These are phyloP conservation scores for Pseudoturritis turrita DNA, from an alignment of 345 rosid genomes.

Conservation along the genomic window DNA sequence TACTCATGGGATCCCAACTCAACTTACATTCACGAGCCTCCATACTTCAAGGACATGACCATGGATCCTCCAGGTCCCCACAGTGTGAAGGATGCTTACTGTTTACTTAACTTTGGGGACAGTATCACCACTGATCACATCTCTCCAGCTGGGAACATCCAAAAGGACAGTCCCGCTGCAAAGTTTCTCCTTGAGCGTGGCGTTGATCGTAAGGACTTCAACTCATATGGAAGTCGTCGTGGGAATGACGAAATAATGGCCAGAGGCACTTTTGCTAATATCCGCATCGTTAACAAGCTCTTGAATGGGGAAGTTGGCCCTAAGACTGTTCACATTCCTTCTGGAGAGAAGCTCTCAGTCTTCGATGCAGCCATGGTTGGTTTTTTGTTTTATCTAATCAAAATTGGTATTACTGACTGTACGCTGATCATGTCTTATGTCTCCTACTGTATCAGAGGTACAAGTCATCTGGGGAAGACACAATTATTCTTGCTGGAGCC, in stretches of 20 bases:
- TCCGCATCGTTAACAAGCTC: constrained; percentile 95
- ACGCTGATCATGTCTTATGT: background rate
- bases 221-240: constrained; percentile 98
- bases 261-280: constrained; percentile 97
- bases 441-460: constrained; percentile 54
- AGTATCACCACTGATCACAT: constrained; percentile 94
- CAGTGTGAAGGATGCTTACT: constrained; percentile 80
- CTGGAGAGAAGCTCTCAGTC: constrained; percentile 91
- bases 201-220: constrained; percentile 72
- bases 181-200: constrained; percentile 62
- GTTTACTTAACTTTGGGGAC: constrained; percentile 82
- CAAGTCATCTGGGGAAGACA: constrained; percentile 68
- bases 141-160: constrained; percentile 94
- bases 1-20: constrained; percentile 84
- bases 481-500: constrained; percentile 92
- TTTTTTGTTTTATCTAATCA: background rate
- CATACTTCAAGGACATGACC: constrained; percentile 84
- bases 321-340: constrained; percentile 86
- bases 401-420: background rate
- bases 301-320: constrained; percentile 96
- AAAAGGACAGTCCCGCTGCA: constrained; percentile 91
- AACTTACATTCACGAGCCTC: constrained; percentile 85
- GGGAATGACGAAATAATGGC: constrained; percentile 98
- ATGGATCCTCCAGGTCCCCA: constrained; percentile 88
- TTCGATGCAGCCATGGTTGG: constrained; percentile 91